phyloP scores from a whole-genome alignment of 2,329 filamentous ascomycete species.

The Didymella keratinophila region DNA sequence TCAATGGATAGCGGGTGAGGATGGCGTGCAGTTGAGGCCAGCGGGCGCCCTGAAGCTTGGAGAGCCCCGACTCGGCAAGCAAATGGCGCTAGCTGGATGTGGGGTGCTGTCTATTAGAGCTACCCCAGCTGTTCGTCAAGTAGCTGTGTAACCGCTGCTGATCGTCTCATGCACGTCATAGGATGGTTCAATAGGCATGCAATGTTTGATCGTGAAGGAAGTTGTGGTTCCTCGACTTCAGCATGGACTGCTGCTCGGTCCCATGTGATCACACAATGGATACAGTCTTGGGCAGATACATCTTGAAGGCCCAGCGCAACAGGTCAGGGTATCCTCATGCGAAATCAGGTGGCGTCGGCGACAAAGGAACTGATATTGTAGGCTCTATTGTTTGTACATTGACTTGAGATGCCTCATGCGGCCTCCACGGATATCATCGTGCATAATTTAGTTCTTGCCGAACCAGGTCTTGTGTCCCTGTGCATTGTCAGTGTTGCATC shows the following conservation, averaged over 20 bases:
- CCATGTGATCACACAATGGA: neutral
- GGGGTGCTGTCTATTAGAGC: constrained; percentile 25
- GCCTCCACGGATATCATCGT: constrained; percentile 29
- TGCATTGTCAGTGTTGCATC: neutral
- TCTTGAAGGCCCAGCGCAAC: too few relatives aligned
- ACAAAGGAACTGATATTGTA: constrained; percentile 27
- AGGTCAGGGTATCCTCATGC: neutral
- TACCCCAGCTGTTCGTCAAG: constrained; percentile 19
- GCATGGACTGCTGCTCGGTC: neutral
- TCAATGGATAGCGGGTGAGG: constrained; percentile 27
- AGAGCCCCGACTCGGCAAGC: constrained; percentile 29
- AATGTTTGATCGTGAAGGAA: neutral
- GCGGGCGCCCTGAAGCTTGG: constrained; percentile 23
- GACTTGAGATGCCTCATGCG: constrained; percentile 12
- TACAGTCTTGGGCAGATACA: too few relatives aligned
- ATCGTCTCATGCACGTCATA: neutral
- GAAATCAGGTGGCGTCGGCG: neutral
- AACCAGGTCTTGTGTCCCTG: constrained; percentile 80
- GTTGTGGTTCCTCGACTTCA: neutral
- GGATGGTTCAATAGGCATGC: neutral
- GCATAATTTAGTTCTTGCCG: constrained; percentile 45
- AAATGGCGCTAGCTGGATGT: constrained; percentile 34
- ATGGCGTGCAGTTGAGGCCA: constrained; percentile 24
- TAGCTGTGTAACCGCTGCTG: constrained; percentile 1
- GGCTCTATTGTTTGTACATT: constrained; percentile 46